Evolutionary conservation across 1,284 basidiomycete genomes (phyloP), one percentile per base, ranked within the genome.

Genomic region (Heterobasidion occidentale): DNA sequence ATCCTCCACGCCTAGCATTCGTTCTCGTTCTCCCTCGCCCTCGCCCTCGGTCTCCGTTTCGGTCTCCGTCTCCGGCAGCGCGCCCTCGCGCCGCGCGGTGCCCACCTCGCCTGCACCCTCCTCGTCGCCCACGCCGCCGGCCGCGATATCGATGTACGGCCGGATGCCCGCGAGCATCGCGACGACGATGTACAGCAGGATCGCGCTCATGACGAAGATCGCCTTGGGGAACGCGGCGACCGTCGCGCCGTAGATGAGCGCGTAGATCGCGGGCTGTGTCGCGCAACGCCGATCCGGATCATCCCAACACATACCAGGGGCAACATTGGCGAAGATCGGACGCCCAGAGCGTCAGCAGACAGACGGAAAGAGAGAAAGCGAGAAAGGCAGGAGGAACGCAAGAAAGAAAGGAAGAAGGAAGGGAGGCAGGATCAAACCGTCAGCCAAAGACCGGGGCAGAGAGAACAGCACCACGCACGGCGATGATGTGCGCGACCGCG

Each of bases 211-310:
- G 33, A 72, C 68, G 58, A 81, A 81, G 53, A 81, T 77, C 5
- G 76, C 72, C 63, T 79, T 76, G 0, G 78, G 78, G 62, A 73
- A 79, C 19, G 64, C 67, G 0, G 71, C 74, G n/a, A 79, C 78
- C 4, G 75, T 78, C 6, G 68, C 65, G 17, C 72, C 71, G 59
- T 81, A 81, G 3, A 75, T 74, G 36, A 74, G 51, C 1, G 78
- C 78, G 60, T 77, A 80, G n/a, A 79, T 69, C 38, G 70, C 70
- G n/a, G 78, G 78, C 77, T 79, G 35, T 48, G 44, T 19, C 3
- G 27, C 27, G 27, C 27, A 27, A 27, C 27, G 27, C 27, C 27
- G 3, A 27, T 2, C 27, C 27, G 27, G 27, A 27, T 27, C 3
- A 5, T 36, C 15, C 45, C 12, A 44, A 34, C 17, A 19, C 20